A percentile compares a stretch with the other conserved stretches of the same genome.
Conservation (phyloP, 306 rosid species). For the Mimosa bimucronata region DNA sequence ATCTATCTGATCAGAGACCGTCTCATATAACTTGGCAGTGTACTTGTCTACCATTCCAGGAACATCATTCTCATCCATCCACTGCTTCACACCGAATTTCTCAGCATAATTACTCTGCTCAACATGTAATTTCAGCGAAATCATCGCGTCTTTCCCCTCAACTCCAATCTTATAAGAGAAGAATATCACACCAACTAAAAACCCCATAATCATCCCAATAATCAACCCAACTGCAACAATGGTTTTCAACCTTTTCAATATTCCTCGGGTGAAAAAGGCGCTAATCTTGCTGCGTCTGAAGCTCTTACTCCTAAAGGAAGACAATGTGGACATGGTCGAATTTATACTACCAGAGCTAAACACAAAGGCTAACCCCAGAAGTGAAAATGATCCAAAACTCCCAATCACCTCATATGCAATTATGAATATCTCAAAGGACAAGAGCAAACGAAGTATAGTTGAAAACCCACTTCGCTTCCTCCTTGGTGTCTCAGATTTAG, state of each 20-base stretch:
- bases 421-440: constrained; percentile 75
- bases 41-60: constrained; percentile 85
- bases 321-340: constrained; percentile 79
- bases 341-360: constrained; percentile 71
- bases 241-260: constrained; percentile 68
- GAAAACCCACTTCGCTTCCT: constrained; percentile 63
- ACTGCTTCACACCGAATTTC: constrained; percentile 76
- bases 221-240: constrained; percentile 83
- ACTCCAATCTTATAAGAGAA: constrained; percentile 93
- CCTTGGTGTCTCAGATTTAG: constrained; percentile 44
- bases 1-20: constrained; percentile 84
- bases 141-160: constrained; percentile 93
- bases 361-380: constrained; percentile 64
- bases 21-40: constrained; percentile 72
- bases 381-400: constrained; percentile 59
- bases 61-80: constrained; percentile 98
- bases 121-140: constrained; percentile 75
- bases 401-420: constrained; percentile 76
- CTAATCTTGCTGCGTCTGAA: constrained; percentile 68
- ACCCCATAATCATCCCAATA: constrained; percentile 79
- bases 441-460: constrained; percentile 72
- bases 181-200: constrained; percentile 66
- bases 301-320: constrained; percentile 70
- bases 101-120: constrained; percentile 88
- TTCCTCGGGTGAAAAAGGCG: constrained; percentile 69